These are phyloP conservation scores for Crepidotus variabilis DNA, from an alignment of 768 basidiomycete genomes.

Conservation along the genomic window DNA sequence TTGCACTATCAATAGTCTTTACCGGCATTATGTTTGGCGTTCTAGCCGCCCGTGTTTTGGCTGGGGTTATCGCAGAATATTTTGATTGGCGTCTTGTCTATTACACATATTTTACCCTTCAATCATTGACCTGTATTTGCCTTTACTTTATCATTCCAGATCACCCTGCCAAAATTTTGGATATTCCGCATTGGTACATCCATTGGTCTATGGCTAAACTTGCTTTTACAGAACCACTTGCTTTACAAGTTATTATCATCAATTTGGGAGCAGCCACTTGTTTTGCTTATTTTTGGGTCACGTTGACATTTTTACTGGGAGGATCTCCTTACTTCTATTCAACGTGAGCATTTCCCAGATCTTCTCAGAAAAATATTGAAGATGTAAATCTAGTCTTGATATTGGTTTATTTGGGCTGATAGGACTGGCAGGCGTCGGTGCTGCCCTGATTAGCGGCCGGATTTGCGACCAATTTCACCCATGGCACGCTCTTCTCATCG, in stretches of 20 bases:
- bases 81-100: conserved; percentile 73
- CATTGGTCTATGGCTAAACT: conserved; percentile 72
- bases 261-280: conserved; percentile 57
- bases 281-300: conserved; percentile 62
- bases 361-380: not conserved
- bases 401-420: conserved; percentile 65
- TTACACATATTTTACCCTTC: conserved; percentile 69
- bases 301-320: conserved; percentile 76
- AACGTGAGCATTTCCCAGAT: conserved; percentile 38
- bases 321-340: conserved; percentile 72
- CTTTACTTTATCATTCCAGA: conserved; percentile 70
- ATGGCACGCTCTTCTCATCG: conserved; percentile 62
- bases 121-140: conserved; percentile 51
- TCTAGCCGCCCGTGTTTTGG: conserved; percentile 66
- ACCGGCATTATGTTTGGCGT: conserved; percentile 67
- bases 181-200: conserved; percentile 62
- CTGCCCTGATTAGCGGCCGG: conserved; percentile 60
- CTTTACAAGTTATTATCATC: conserved; percentile 64
- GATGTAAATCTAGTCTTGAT: conserved; percentile 17
- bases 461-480: conserved; percentile 57
- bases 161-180: conserved; percentile 67
- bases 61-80: conserved; percentile 72
- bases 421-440: conserved; percentile 53
- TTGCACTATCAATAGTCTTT: conserved; percentile 71
- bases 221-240: conserved; percentile 68